These are phyloP conservation scores for Penicillium coprophilum DNA, from an alignment of 495 filamentous ascomycete genomes.

Conservation along the genomic window DNA sequence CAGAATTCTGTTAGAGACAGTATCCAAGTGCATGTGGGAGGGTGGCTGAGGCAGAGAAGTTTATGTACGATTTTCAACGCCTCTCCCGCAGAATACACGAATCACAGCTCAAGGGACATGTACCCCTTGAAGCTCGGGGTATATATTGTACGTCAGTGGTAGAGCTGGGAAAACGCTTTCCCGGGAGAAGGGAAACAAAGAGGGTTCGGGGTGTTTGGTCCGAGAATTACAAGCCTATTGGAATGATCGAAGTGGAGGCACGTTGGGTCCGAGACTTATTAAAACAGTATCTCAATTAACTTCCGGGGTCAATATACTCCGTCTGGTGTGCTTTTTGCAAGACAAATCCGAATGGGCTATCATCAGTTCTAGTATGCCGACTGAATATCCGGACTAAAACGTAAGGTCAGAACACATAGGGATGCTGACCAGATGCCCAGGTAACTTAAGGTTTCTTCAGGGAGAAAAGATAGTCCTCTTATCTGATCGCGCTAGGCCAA, in stretches of 20 bases:
- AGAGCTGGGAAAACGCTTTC: constrained; percentile 1
- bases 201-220: background rate
- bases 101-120: background rate
- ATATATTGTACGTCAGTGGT: background rate
- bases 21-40: background rate
- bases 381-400: no score
- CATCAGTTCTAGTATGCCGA: no score
- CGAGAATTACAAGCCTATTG: background rate
- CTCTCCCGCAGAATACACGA: background rate
- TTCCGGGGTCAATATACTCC: background rate
- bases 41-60: background rate
- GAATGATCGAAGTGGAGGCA: constrained; percentile 1
- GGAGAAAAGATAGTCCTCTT: background rate
- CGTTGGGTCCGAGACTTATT: background rate
- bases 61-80: background rate
- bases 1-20: background rate
- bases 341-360: no score
- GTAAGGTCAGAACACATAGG: no score
- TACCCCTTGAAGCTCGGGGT: background rate
- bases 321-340: no score
- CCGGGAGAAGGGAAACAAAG: background rate
- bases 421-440: no score
- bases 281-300: background rate
- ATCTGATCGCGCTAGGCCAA: constrained; percentile 10
- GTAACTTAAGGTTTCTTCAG: background rate